Conservation (phyloP, 2,329 filamentous ascomycete species). For the Zymoseptoria crescenta region DNA sequence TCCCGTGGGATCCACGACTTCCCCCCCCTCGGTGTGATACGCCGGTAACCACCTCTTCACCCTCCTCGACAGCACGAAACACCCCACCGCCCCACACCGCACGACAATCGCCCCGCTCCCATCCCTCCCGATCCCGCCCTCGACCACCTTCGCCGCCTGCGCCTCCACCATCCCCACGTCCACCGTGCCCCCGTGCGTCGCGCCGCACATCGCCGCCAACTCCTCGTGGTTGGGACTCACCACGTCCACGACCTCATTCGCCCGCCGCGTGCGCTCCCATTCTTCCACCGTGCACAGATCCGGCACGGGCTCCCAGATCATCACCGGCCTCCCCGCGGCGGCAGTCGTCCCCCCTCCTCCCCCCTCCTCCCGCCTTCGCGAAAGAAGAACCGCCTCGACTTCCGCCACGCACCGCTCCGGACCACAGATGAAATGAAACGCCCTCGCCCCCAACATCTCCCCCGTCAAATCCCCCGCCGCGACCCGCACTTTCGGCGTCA, state of each 20-base stretch:
- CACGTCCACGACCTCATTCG: slow-evolving; percentile 49
- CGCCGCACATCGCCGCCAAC: slow-evolving; percentile 74
- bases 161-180: slow-evolving; percentile 34
- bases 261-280: slow-evolving; percentile 45
- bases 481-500: slow-evolving; percentile 76
- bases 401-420: slow-evolving; percentile 68
- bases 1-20: slow-evolving; percentile 85
- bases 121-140: slow-evolving; percentile 24
- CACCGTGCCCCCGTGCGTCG: slow-evolving; percentile 25
- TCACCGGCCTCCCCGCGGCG: no score
- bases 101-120: slow-evolving; percentile 53
- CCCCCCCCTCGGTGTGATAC: slow-evolving; percentile 50
- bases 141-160: no score
- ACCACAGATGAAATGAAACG: slow-evolving; percentile 84
- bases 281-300: slow-evolving; percentile 71
- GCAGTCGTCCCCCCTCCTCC: no score
- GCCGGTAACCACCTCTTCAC: slow-evolving; percentile 63
- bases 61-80: slow-evolving; percentile 39
- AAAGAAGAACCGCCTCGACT: slow-evolving; percentile 61
- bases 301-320: slow-evolving; percentile 94
- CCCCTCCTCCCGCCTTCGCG: slow-evolving; percentile 36
- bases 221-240: slow-evolving; percentile 80
- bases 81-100: slow-evolving; percentile 64
- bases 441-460: slow-evolving; percentile 59
- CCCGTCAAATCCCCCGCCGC: slow-evolving; percentile 63